Evolutionary conservation across 805 yeast genomes (phyloP), one percentile per base, ranked within the genome.

Genomic region (Dipodascus geniculatus): DNA sequence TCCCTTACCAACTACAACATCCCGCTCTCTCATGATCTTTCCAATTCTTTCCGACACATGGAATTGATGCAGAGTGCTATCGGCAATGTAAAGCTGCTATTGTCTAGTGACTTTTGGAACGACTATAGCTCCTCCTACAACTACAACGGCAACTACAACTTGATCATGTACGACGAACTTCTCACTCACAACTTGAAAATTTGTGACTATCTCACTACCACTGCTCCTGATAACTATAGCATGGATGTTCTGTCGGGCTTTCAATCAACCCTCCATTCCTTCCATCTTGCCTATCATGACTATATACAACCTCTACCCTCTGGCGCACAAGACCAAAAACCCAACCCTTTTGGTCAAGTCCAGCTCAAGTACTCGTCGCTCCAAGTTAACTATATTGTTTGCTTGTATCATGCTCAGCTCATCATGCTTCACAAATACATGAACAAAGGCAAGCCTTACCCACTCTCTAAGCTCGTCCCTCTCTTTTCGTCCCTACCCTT

Each of bases 31-130:
- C 31, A 22, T 23, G 55, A 53, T 35, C 23, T 53, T 11, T 22
- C 47, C 22, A 48, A 50, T 28, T 53, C 53, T 16, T 53, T 23
- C 16, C 44, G 48, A 3, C 50, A 53, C 0, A 51, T 53, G 54
- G 55, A 53, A 19, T 35, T 53, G 20, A 53, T 53, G 55, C 55
- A 53, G 35, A 38, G 54, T 2, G 38, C 49, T 1, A 48, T 53
- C 4, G 55, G 55, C 2, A 51, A 48, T 3, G 49, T 48, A 8
- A 48, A 48, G 16, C 35, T 53, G 2, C 42, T 53, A 42, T 42
- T 53, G n/a, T 48, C 54, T 3, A 50, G 53, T 48, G 50, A 53
- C 17, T 53, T 50, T 23, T 53, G 55, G 55, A 53, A 48, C 1
- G 19, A 38, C 20, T 38, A 38, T 16, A 23, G 49, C 16, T 31